Base-by-base conservation (phyloP, 202 grass and related monocot species). In the Zoysia matrella region DNA sequence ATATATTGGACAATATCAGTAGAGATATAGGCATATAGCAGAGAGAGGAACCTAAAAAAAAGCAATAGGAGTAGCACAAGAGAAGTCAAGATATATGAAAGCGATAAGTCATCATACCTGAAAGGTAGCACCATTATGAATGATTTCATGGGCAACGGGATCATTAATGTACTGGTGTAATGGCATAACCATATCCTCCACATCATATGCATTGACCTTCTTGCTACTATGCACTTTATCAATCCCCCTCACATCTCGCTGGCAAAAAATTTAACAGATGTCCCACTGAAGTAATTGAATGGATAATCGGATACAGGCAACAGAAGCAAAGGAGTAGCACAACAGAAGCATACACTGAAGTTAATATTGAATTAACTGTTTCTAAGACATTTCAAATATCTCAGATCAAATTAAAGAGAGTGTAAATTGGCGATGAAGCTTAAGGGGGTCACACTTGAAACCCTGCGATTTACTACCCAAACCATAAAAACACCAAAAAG, bases 111-210 rank as follows among this genome's bases (percentile, higher is more conserved):
- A 47, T 36, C 30, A 36, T 36, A 36, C 30, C 89, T 99, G 96
- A 94, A 99, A 99, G 18, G 96, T 96, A 67, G 92, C 89, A 44
- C 96, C 96, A 69, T 99, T 99, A 75, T 99, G 93, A 89, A 99
- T 87, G 80, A 99, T 93, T 60, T 99, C 93, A 90, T 99, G 96
- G 67, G 87, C 90, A 83, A 96, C 44, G 70, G 93, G 96, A 80
- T 99, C 80, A 85, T 92, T 89, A 72, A 99, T 90, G 74, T 92
- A 99, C 90, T 96, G 60, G 48, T 90, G 85, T 67, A 99, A 87
- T 46, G 96, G 96, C 91, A 99, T 94, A 73, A 87, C 93, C 91
- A 92, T 93, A 83, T 96, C 91, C 65, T 96, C 91, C 44, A 88
- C 84, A 68, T 96, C 84, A 79, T 99, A 99, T 58, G 78, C 77